Conservation (phyloP, 176 grass and related monocot species). For the Avena eriantha region DNA sequence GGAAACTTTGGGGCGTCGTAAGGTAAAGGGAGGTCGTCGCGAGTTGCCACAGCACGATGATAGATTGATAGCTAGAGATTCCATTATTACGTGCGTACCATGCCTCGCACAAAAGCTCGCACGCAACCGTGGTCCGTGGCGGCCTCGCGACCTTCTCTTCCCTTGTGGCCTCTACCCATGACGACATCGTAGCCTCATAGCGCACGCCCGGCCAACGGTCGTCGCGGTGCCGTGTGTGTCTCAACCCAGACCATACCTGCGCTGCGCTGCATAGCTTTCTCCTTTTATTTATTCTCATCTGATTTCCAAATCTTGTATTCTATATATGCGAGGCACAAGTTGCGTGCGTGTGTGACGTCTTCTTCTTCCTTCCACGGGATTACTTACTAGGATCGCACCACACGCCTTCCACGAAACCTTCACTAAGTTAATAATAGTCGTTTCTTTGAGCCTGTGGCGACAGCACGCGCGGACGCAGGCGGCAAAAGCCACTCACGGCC, state of each 20-base stretch:
- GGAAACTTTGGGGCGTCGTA: not conserved
- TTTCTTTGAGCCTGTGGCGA: conserved; percentile 8
- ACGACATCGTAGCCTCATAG: not conserved
- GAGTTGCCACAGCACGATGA: not conserved
- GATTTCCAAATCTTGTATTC: not conserved
- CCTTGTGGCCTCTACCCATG: not conserved
- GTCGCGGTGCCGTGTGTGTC: not conserved
- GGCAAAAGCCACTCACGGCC: not conserved
- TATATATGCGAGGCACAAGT: too few species aligned
- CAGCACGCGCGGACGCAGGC: conserved; percentile 45
- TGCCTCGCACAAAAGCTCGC: not conserved
- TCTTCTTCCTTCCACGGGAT: not conserved
- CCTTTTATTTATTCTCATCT: not conserved
- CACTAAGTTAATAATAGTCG: not conserved
- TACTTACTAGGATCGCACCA: not conserved
- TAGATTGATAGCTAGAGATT: not conserved
- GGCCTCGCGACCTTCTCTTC: not conserved
- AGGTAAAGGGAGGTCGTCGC: not conserved
- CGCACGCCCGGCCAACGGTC: not conserved
- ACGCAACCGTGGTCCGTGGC: conserved; percentile 1
- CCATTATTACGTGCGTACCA: not conserved
- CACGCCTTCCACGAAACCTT: conserved; percentile 18
- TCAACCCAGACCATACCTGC: not conserved
- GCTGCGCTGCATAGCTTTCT: not conserved
- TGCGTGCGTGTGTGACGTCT: not conserved